A percentile compares a stretch with the other conserved stretches of the same genome.
phyloP scores from a whole-genome alignment of 2,329 filamentous ascomycete species.

The Microascus cirrosus region DNA sequence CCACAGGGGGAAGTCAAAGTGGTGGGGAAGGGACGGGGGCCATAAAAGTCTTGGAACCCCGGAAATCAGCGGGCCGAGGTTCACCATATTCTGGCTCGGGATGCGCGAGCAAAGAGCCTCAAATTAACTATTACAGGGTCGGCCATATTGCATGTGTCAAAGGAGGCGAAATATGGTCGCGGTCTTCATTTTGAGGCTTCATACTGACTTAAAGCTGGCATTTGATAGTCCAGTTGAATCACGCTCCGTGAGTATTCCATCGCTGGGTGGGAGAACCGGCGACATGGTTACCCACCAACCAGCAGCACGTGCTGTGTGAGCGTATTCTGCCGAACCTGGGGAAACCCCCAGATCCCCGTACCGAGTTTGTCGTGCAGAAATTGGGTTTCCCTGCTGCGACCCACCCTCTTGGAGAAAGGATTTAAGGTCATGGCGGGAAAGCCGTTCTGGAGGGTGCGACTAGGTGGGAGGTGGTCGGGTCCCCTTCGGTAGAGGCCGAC shows the following conservation, averaged over 20 bases:
- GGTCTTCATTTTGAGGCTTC: neutral
- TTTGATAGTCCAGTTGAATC: too few relatives aligned
- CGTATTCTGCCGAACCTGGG: neutral
- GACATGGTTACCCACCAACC: too few relatives aligned
- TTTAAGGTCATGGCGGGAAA: neutral
- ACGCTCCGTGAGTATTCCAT: too few relatives aligned
- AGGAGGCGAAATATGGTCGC: neutral
- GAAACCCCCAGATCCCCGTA: neutral
- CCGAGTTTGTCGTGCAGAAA: neutral
- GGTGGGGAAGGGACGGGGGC: constrained; percentile 3
- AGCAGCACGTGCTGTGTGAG: too few relatives aligned
- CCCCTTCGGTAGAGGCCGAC: neutral
- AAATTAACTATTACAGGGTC: neutral
- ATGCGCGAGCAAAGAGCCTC: neutral
- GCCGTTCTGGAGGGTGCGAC: neutral
- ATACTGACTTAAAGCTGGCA: too few relatives aligned
- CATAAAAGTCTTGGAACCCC: constrained; percentile 1
- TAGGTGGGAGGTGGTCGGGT: neutral
- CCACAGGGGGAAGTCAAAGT: neutral
- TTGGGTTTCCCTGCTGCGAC: neutral
- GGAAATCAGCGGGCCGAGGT: neutral
- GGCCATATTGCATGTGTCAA: neutral
- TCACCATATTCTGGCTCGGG: neutral
- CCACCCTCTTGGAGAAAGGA: neutral
- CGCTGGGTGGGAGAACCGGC: too few relatives aligned